A percentile compares a stretch with the other conserved stretches of the same genome.
phyloP scores from a whole-genome alignment of 2,329 filamentous ascomycete genomes.

The Stagonosporopsis chrysanthemi region DNA sequence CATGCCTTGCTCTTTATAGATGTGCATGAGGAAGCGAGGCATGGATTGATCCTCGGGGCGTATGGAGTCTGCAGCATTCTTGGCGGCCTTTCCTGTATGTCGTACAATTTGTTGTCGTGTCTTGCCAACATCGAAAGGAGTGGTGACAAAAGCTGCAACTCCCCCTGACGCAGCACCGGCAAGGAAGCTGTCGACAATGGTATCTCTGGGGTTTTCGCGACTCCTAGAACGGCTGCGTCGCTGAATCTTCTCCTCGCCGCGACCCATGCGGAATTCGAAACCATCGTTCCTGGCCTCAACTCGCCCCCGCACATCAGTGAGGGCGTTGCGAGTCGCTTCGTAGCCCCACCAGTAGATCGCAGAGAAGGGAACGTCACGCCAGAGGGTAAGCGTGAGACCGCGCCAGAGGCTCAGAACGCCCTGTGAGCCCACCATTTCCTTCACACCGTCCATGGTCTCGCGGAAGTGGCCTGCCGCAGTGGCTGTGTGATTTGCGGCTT shows the following conservation, averaged over 20 bases:
- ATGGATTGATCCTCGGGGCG: constrained; percentile 79
- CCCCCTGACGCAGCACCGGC: constrained; percentile 85
- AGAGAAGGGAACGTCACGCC: constrained; percentile 97
- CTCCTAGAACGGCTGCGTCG: constrained; percentile 62
- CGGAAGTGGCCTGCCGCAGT: constrained; percentile 71
- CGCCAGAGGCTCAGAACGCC: constrained; percentile 89
- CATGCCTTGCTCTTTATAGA: constrained; percentile 84
- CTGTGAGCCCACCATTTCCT: constrained; percentile 77
- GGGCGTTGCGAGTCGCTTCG: constrained; percentile 75
- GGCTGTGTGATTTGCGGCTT: constrained; percentile 67
- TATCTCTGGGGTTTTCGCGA: constrained; percentile 74
- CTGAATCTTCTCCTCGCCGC: constrained; percentile 40
- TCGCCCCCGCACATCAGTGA: constrained; percentile 73
- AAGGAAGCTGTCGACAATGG: constrained; percentile 87
- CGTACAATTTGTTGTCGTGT: constrained; percentile 87
- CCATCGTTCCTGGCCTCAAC: constrained; percentile 46
- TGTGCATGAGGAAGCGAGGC: constrained; percentile 85
- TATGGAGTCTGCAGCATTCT: constrained; percentile 50
- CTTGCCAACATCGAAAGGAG: constrained; percentile 97
- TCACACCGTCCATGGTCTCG: constrained; percentile 77
- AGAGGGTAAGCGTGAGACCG: constrained; percentile 87
- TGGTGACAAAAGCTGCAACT: constrained; percentile 86
- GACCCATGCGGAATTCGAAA: constrained; percentile 44
- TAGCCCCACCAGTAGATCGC: constrained; percentile 99
- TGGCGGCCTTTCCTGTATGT: constrained; percentile 58